Conservation (phyloP, 257 asterid genomes). For the Vinca minor region DNA sequence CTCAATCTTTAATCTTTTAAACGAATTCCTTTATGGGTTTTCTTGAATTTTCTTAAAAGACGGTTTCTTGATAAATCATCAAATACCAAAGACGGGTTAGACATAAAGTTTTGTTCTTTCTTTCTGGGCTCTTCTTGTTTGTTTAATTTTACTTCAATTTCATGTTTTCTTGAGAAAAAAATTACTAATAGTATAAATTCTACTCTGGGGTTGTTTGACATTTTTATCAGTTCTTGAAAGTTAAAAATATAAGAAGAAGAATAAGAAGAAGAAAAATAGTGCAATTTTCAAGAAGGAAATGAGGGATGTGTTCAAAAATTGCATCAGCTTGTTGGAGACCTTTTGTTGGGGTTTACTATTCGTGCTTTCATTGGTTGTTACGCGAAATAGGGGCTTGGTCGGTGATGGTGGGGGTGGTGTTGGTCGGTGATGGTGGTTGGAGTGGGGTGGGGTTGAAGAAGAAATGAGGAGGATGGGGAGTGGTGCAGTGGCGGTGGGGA, state of each 20-base stretch:
- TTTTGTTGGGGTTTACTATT: conserved; percentile 25
- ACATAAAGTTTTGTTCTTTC: background rate
- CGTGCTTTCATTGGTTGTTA: background rate
- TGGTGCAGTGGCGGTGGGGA: no score
- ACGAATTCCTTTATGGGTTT: background rate
- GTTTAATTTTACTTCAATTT: background rate
- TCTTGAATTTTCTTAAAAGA: background rate
- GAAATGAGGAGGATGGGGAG: no score
- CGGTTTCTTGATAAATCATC: background rate
- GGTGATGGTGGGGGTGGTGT: no score
- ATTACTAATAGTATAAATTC: background rate
- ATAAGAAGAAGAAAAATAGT: no score
- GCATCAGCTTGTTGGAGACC: conserved; percentile 53
- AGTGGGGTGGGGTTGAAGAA: no score
- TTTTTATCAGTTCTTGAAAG: conserved; percentile 5
- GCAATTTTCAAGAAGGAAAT: conserved; percentile 45
- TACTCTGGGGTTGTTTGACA: background rate
- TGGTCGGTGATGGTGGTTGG: no score
- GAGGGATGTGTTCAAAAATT: conserved; percentile 71
- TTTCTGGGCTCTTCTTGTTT: background rate
- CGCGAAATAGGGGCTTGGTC: no score
- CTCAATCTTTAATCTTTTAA: background rate
- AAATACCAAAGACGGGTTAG: background rate
- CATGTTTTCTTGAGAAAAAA: background rate
- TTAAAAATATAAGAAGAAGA: background rate